Evolutionary conservation across 768 basidiomycete species (phyloP), one percentile per base, ranked within the genome.

Genomic region (Psilocybe cubensis): DNA sequence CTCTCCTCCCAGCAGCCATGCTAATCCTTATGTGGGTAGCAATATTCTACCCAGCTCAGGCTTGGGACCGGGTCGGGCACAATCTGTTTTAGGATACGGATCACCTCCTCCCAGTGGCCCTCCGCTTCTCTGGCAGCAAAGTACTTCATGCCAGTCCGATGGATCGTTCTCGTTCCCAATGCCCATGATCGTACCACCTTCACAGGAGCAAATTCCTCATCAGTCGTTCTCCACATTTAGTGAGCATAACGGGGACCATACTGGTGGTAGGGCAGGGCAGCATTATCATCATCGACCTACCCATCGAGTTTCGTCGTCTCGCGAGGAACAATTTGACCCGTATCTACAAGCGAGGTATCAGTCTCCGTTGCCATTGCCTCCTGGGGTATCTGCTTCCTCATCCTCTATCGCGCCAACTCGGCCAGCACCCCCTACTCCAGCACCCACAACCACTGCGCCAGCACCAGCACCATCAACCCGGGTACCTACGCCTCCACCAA

Each of bases 361-460:
- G 43, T 72, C 79, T 0, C 83, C 86, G 14, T 70, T 86, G 14
- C 84, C 84, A 3, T 73, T 85, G 8, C 85, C 85, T 48, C 65
- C 76, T 20, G 76, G 72, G 14, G 57, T 69, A 2, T 45, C 49
- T 17, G 28, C 54, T 21, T 24, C 27, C 10, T 12, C 21, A 4
- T 6, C 46, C 9, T n/a, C 46, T 29, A 14, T 25, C 25, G 46
- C 60, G 29, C 44, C 55, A 40, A 11, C 62, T 31, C 11, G 41
- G 29, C 29, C 23, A 29, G 58, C 58, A 9, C 27, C 64, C 24
- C 57, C 66, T 33, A 54, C 51, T 42, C 63, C 59, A 11, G 23
- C 61, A 23, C 55, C 51, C 42, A 61, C 58, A 10, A 20, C 54
- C 10, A 46, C 54, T 12, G 52, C 49, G 6, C 60, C 59, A 23